Percentiles rank a stretch among this genome's conserved stretches.
Evolutionary conservation across 2,329 filamentous ascomycete genomes (phyloP).

Genomic region (Stachybotrys chlorohalonatus): DNA sequence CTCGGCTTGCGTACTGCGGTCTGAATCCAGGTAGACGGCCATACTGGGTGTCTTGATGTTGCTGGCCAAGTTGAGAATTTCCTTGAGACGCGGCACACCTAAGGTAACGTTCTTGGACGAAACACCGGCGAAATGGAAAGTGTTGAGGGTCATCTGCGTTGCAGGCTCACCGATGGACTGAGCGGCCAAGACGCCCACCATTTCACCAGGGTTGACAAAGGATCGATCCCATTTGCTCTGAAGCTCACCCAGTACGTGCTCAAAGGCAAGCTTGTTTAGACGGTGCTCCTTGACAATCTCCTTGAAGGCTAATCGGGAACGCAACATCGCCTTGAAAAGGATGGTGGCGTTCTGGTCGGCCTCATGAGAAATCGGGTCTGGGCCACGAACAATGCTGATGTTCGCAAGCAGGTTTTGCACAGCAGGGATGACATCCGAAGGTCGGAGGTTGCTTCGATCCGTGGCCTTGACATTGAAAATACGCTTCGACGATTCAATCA

Average conservation of each 20-base stretch:
- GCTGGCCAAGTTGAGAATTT: slow-evolving; percentile 95
- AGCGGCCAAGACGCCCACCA: slow-evolving; percentile 95
- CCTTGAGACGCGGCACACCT: slow-evolving; percentile 97
- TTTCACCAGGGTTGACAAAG: slow-evolving; percentile 86
- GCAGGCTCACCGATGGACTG: slow-evolving; percentile 98
- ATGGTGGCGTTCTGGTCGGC: slow-evolving; percentile 83
- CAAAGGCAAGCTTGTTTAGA: slow-evolving; percentile 83
- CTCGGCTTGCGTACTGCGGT: slow-evolving; percentile 60
- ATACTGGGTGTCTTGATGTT: slow-evolving; percentile 99
- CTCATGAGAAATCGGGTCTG: slow-evolving; percentile 72
- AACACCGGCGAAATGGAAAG: slow-evolving; percentile 99
- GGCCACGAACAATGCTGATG: slow-evolving; percentile 78
- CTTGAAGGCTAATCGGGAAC: slow-evolving; percentile 87
- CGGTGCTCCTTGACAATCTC: slow-evolving; percentile 78
- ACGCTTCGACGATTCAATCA: slow-evolving; percentile 83
- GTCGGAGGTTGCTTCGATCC: slow-evolving; percentile 80
- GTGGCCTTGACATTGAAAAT: slow-evolving; percentile 85
- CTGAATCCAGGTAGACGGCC: slow-evolving; percentile 72
- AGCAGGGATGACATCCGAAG: slow-evolving; percentile 74
- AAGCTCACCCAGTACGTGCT: slow-evolving; percentile 84
- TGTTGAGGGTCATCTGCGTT: slow-evolving; percentile 99
- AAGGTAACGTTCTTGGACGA: slow-evolving; percentile 99
- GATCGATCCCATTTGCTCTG: slow-evolving; percentile 81
- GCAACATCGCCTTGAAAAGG: slow-evolving; percentile 84
- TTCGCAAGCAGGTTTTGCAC: slow-evolving; percentile 67